Evolutionary conservation across 495 filamentous ascomycete species (phyloP).

Genomic region (Talaromyces borbonicus): DNA sequence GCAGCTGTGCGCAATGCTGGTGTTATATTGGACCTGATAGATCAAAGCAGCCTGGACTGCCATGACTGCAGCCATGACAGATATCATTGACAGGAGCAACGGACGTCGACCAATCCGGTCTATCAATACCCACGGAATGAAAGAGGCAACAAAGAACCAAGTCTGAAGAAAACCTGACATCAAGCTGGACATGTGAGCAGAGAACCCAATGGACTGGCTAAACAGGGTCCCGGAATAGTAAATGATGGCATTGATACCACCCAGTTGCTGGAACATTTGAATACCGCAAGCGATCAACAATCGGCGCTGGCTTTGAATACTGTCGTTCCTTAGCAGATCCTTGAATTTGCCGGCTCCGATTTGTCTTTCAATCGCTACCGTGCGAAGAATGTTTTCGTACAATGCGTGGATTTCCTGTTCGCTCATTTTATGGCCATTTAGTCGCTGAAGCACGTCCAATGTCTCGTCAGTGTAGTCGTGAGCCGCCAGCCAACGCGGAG

Average conservation of each 20-base stretch:
- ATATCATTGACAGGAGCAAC: constrained; percentile 15
- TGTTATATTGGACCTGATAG: constrained; percentile 13
- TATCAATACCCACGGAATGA: constrained; percentile 18
- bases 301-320: constrained; percentile 15
- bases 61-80: constrained; percentile 17
- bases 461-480: constrained; percentile 28
- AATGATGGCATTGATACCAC: constrained; percentile 21
- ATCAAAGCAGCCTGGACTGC: constrained; percentile 13
- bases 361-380: constrained; percentile 13
- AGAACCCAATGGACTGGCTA: constrained; percentile 13
- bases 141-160: constrained; percentile 20
- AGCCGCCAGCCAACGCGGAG: constrained; percentile 34
- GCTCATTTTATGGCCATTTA: constrained; percentile 15
- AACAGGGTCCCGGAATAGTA: constrained; percentile 18
- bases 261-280: constrained; percentile 27
- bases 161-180: constrained; percentile 20
- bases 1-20: constrained; percentile 3
- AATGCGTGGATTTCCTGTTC: constrained; percentile 13
- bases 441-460: constrained; percentile 23
- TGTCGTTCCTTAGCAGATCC: constrained; percentile 19
- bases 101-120: constrained; percentile 18
- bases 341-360: constrained; percentile 16
- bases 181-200: constrained; percentile 12
- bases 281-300: constrained; percentile 20
- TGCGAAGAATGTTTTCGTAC: constrained; percentile 15